Evolutionary conservation across 495 filamentous ascomycete species (phyloP).

Genomic region (Aspergillus bertholletiae): DNA sequence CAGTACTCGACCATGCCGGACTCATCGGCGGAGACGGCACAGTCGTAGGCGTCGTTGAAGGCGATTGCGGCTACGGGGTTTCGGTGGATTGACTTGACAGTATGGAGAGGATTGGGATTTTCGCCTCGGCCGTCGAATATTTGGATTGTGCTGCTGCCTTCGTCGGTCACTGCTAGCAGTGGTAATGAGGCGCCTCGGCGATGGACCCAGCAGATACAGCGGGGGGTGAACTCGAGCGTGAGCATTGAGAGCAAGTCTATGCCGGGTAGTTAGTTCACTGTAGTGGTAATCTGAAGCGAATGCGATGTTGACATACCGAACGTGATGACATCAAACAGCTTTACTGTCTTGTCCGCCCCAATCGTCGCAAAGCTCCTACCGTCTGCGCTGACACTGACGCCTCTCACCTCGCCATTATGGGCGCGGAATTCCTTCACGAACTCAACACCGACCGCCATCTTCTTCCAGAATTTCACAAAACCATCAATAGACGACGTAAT

Average conservation of each 20-base stretch:
- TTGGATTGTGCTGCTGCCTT: slow-evolving; percentile 63
- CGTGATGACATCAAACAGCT: slow-evolving; percentile 93
- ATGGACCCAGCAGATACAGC: slow-evolving; percentile 90
- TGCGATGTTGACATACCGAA: slow-evolving; percentile 54
- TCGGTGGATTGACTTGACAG: slow-evolving; percentile 69
- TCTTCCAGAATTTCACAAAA: slow-evolving; percentile 99
- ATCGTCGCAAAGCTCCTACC: slow-evolving; percentile 91
- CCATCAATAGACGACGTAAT: slow-evolving; percentile 92
- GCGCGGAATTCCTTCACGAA: slow-evolving; percentile 98
- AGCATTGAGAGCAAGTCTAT: slow-evolving; percentile 79
- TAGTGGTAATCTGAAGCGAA: too few relatives aligned
- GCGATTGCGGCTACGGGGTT: slow-evolving; percentile 76
- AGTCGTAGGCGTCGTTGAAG: slow-evolving; percentile 86
- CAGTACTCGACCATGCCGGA: slow-evolving; percentile 97
- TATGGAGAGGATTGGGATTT: slow-evolving; percentile 67
- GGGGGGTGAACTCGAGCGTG: slow-evolving; percentile 67
- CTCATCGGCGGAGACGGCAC: slow-evolving; percentile 84
- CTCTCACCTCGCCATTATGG: slow-evolving; percentile 79
- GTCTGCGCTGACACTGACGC: slow-evolving; percentile 80
- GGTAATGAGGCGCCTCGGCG: slow-evolving; percentile 81
- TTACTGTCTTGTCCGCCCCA: slow-evolving; percentile 81
- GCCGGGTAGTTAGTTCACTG: neutral
- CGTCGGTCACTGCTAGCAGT: slow-evolving; percentile 84
- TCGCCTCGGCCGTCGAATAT: slow-evolving; percentile 92
- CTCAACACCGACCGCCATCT: slow-evolving; percentile 82